phyloP scores from a whole-genome alignment of 129 eudicot species.

The Flaveria linearis region DNA sequence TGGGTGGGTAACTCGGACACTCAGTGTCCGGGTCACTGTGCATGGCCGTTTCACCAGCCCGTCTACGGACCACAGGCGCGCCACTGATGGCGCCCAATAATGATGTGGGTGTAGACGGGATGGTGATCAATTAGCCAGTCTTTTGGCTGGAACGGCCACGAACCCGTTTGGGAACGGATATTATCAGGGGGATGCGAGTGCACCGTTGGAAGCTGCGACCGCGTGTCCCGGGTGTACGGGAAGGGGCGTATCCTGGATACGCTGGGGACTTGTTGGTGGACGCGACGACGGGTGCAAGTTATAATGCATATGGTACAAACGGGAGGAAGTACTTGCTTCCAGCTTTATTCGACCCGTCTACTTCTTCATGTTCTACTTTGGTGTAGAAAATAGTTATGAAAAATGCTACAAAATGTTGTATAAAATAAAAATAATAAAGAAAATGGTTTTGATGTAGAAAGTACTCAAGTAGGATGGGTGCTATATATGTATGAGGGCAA shows the following conservation, averaged over 20 bases:
- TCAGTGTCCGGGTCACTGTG: constrained; percentile 75
- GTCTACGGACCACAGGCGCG: constrained; percentile 64
- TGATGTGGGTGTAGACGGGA: constrained; percentile 62
- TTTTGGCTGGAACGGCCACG: constrained; percentile 58
- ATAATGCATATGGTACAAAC: constrained; percentile 68
- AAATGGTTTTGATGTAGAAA: constrained; percentile 4
- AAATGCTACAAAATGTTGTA: constrained; percentile 12
- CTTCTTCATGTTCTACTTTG: constrained; percentile 57
- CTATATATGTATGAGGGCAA: constrained; percentile 9
- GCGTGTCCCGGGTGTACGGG: constrained; percentile 73
- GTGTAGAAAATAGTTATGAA: constrained; percentile 19
- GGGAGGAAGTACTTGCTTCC: constrained; percentile 71
- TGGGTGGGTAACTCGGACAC: constrained; percentile 76
- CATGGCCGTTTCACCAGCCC: constrained; percentile 84
- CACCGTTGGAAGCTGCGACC: constrained; percentile 63
- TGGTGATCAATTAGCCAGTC: constrained; percentile 50
- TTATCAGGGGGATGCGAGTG: constrained; percentile 54
- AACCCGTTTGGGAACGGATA: constrained; percentile 67
- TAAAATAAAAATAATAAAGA: neutral
- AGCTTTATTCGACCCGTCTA: constrained; percentile 62
- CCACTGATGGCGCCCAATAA: constrained; percentile 64
- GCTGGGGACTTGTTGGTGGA: constrained; percentile 72
- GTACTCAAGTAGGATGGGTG: neutral
- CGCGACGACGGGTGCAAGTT: constrained; percentile 63
- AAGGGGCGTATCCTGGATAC: constrained; percentile 78